phyloP scores from a whole-genome alignment of 192 early-diverging fungal genomes.

The Coemansia sp. region DNA sequence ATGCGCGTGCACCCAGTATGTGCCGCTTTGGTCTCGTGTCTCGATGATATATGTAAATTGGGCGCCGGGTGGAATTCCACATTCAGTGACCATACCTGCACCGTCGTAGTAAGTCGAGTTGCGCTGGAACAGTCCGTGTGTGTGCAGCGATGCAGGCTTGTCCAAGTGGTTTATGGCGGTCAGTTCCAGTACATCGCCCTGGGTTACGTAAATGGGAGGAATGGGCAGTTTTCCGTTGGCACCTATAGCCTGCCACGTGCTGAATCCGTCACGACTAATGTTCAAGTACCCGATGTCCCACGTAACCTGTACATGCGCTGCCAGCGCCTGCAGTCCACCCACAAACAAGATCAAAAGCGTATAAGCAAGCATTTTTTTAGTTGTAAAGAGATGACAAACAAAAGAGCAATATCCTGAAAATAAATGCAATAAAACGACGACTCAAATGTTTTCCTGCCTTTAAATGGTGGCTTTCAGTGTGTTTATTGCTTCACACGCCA shows the following conservation, averaged over 20 bases:
- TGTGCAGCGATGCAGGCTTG: conserved; percentile 64
- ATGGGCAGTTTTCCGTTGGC: conserved; percentile 65
- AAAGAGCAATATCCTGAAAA: not conserved
- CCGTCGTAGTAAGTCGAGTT: conserved; percentile 69
- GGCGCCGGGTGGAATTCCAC: conserved; percentile 67
- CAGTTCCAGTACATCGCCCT: conserved; percentile 28
- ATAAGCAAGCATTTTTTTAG: not conserved
- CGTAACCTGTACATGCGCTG: conserved; percentile 37
- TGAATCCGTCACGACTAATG: conserved; percentile 64
- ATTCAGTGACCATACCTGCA: conserved; percentile 65
- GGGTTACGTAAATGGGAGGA: conserved; percentile 23
- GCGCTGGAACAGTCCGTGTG: conserved; percentile 78
- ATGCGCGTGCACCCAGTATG: conserved; percentile 83
- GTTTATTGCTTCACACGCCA: no score
- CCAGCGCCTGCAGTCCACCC: not conserved
- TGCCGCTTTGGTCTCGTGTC: conserved; percentile 65
- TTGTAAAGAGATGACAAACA: no score
- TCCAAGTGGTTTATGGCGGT: conserved; percentile 58
- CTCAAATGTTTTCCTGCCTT: not conserved
- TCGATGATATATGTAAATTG: conserved; percentile 66
- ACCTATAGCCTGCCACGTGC: conserved; percentile 61
- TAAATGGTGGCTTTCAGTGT: no score
- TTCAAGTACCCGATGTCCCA: conserved; percentile 68
- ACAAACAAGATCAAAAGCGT: not conserved
- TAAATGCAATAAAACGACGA: not conserved